These are phyloP conservation scores for Dentiscutata heterogama DNA, from an alignment of 371 early-diverging fungal genomes.

Conservation along the genomic window DNA sequence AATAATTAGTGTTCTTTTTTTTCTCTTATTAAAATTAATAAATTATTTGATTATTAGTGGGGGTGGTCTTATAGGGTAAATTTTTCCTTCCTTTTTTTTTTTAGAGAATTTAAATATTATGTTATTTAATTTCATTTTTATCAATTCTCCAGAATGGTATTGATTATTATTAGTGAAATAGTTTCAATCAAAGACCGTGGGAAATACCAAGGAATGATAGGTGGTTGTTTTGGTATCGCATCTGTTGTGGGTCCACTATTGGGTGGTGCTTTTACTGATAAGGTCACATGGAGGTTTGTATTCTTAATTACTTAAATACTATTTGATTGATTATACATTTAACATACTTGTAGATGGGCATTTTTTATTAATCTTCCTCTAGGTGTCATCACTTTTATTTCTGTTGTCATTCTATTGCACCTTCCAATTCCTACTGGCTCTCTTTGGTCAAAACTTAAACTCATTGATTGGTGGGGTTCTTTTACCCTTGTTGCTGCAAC, in stretches of 20 bases:
- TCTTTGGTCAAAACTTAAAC: slow-evolving; percentile 57
- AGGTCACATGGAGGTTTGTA: slow-evolving; percentile 56
- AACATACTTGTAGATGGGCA: slow-evolving; percentile 64
- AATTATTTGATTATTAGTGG: not conserved
- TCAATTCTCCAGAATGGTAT: not conserved
- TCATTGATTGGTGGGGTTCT: slow-evolving; percentile 67
- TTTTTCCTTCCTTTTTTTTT: not conserved
- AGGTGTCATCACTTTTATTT: slow-evolving; percentile 63
- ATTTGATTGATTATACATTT: too few relatives aligned
- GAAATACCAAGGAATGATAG: slow-evolving; percentile 57
- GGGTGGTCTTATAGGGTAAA: not conserved
- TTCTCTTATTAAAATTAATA: not conserved
- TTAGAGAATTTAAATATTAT: not conserved
- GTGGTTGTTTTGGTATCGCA: slow-evolving; percentile 67
- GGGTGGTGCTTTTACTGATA: slow-evolving; percentile 78
- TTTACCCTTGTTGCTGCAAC: slow-evolving; percentile 61
- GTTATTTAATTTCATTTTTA: not conserved
- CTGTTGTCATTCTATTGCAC: slow-evolving; percentile 64
- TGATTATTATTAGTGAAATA: slow-evolving; percentile 26
- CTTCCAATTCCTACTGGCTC: slow-evolving; percentile 60
- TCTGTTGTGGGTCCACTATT: slow-evolving; percentile 78
- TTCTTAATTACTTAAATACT: too few relatives aligned
- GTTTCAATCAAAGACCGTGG: slow-evolving; percentile 30
- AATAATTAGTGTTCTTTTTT: not conserved
- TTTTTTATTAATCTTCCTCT: slow-evolving; percentile 85